Evolutionary conservation across 495 filamentous ascomycete species (phyloP), one percentile per base, ranked within the genome.

Genomic region (Penicillium robsamsonii): DNA sequence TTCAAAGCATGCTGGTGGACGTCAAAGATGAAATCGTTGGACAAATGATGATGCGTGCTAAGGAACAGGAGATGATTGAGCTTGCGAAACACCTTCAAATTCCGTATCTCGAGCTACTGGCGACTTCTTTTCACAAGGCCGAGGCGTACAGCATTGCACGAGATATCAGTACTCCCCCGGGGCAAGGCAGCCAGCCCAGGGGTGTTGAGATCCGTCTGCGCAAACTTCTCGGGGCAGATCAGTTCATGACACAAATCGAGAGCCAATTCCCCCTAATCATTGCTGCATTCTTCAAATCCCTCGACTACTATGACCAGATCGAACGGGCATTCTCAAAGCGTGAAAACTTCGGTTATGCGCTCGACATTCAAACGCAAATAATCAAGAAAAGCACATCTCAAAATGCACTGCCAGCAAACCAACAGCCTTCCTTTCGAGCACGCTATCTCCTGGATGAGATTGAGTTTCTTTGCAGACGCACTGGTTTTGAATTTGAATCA

Each of bases 381-480:
- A 83, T 82, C 53, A 67, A 67, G 17, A 83, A 84, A 53, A 84
- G 86, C 49, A 67, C 80, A 53, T 87, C 91, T 18, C 70, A 74
- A 9, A 79, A 72, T 27, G 65, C 65, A 9, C 70, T 97, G 8
- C 85, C 90, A 6, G 71, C 84, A 7, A 88, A 86, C 51, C 90
- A 96, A 60, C 90, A 96, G 59, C 94, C 94, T 15, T 88, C 83
- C 31, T 97, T 97, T 73, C 87, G 81, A 58, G 84, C 85, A 17
- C 89, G 85, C 53, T 88, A 86, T 63, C 71, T 97, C 6, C 66
- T 85, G 8, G 83, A 85, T 55, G 83, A 92, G 59, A 80, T 97
- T 27, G 76, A 86, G 10, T 84, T 90, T 57, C 71, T 97, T 24
- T 96, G 89, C 70, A 81, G 79, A 56, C 81, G 87, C 43, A 84